A percentile compares a stretch with the other conserved stretches of the same genome.
These are phyloP conservation scores for Eruca vesicaria DNA, from an alignment of 441 rosid species.

Conservation along the genomic window DNA sequence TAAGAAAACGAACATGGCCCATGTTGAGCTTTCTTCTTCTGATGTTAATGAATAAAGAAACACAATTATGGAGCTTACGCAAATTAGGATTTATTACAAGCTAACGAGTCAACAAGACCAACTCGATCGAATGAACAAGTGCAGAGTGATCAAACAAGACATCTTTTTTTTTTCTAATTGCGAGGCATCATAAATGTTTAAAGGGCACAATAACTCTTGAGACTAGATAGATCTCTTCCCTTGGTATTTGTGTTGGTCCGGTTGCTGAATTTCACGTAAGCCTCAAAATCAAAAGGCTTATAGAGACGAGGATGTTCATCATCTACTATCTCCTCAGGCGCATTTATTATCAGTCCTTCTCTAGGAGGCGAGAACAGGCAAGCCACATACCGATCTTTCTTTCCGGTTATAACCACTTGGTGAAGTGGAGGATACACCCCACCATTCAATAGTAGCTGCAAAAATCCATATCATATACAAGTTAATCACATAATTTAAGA, in stretches of 20 bases:
- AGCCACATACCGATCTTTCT: constrained; percentile 28
- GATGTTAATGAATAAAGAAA: too few relatives aligned
- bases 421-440: constrained; percentile 37
- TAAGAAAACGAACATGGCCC: too few relatives aligned
- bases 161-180: too few relatives aligned
- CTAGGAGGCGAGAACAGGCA: constrained; percentile 37
- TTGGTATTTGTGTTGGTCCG: not conserved
- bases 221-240: not conserved
- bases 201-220: not conserved
- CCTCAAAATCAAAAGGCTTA: constrained; percentile 41
- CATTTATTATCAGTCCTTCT: constrained; percentile 26
- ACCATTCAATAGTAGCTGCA: constrained; percentile 40
- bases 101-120: not conserved
- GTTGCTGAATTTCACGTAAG: constrained; percentile 24
- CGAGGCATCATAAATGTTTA: not conserved
- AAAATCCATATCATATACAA: not conserved
- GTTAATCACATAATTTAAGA: not conserved
- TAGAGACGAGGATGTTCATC: constrained; percentile 37
- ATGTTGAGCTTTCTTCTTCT: too few relatives aligned
- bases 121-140: not conserved
- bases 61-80: not conserved
- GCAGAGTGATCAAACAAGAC: not conserved
- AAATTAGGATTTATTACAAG: not conserved
- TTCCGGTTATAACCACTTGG: constrained; percentile 30
- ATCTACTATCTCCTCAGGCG: constrained; percentile 36